These are phyloP conservation scores for Elsinoe arachidis DNA, from an alignment of 2,329 filamentous ascomycete genomes.

Conservation along the genomic window DNA sequence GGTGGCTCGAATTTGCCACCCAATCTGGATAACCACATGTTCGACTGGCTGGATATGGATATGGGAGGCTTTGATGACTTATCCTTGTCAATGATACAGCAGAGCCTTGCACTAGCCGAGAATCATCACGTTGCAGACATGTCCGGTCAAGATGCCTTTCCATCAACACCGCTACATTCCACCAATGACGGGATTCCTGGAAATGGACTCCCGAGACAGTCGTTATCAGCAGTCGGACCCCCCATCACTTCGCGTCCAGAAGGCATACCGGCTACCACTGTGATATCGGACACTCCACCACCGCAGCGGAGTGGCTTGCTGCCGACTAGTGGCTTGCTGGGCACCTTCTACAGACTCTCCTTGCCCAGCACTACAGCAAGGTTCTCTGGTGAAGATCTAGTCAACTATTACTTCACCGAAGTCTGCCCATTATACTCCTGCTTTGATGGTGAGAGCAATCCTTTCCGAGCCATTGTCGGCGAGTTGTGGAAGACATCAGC, in stretches of 20 bases:
- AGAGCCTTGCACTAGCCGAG: background rate
- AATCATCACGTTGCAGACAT: background rate
- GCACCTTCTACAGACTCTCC: conserved; percentile 20
- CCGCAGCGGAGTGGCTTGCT: background rate
- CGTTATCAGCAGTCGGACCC: background rate
- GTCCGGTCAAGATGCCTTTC: background rate
- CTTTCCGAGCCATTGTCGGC: conserved; percentile 50
- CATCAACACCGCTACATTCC: background rate
- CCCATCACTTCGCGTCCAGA: background rate
- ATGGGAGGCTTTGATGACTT: background rate
- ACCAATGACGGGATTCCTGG: background rate
- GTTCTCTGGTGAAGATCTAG: conserved; percentile 35
- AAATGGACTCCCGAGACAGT: background rate
- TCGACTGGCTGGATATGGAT: conserved; percentile 2
- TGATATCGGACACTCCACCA: background rate
- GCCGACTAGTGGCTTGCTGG: background rate
- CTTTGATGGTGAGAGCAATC: conserved; percentile 54
- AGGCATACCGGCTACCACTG: background rate
- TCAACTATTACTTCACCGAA: conserved; percentile 56
- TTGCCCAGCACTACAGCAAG: conserved; percentile 22
- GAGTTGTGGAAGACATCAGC: conserved; percentile 50
- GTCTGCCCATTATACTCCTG: conserved; percentile 54
- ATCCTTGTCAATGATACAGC: background rate
- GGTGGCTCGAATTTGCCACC: background rate
- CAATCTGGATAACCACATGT: background rate